A percentile compares a stretch with the other conserved stretches of the same genome.
phyloP scores from a whole-genome alignment of 108 stramenopile species.

The Parietichytrium sp. region DNA sequence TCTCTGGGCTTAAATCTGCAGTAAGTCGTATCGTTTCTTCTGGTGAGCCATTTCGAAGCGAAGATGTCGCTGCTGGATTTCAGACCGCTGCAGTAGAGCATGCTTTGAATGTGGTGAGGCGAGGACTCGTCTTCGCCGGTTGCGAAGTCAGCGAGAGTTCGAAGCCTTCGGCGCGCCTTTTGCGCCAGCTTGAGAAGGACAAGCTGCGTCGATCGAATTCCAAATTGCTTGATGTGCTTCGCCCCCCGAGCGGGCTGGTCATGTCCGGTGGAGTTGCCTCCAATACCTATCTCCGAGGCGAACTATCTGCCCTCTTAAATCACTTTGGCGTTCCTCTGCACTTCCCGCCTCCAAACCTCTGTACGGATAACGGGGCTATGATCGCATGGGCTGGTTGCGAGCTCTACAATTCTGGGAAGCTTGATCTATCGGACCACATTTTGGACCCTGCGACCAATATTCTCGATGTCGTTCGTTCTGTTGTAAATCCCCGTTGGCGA shows the following conservation, averaged over 20 bases:
- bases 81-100: neutral
- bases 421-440: neutral
- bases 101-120: neutral
- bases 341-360: constrained; percentile 25
- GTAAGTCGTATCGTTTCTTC: neutral
- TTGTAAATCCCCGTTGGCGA: no score
- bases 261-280: constrained; percentile 41
- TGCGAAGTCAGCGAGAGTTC: neutral
- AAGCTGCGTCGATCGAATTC: neutral
- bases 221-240: neutral
- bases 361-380: constrained; percentile 44
- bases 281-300: neutral
- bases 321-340: neutral
- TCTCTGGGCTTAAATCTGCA: constrained; percentile 10
- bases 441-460: no score
- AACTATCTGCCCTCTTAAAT: neutral
- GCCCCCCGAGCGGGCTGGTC: neutral
- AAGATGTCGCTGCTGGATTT: constrained; percentile 8
- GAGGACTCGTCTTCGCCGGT: neutral
- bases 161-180: neutral
- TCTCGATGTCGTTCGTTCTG: no score
- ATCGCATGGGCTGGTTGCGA: constrained; percentile 35
- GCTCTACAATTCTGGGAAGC: neutral
- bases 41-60: neutral
- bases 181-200: neutral